Evolutionary conservation across 2,329 filamentous ascomycete species (phyloP).

Genomic region (Aureobasidium sp.): DNA sequence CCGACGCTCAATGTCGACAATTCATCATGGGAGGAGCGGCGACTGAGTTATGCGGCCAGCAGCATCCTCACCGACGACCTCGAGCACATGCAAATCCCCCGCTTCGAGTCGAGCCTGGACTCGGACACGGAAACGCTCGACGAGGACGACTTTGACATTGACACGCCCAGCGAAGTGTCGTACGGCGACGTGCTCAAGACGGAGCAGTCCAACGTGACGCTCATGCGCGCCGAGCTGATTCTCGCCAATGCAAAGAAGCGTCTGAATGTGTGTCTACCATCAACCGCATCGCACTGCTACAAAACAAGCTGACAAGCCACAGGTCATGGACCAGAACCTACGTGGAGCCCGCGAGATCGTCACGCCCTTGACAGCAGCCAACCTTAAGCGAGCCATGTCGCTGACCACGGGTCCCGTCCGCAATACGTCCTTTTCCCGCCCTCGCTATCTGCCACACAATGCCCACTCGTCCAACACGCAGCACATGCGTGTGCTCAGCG

Average conservation of each 20-base stretch:
- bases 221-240: conserved; percentile 81
- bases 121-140: conserved; percentile 26
- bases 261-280: conserved; percentile 55
- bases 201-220: conserved; percentile 63
- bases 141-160: conserved; percentile 17
- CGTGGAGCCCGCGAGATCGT: conserved; percentile 57
- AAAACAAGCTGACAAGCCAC: conserved; percentile 1
- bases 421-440: conserved; percentile 1
- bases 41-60: conserved; percentile 26
- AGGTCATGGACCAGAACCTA: conserved; percentile 93
- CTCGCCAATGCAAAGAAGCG: conserved; percentile 86
- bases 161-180: conserved; percentile 10
- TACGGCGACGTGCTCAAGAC: not conserved
- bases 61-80: conserved; percentile 40
- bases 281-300: conserved; percentile 20
- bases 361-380: conserved; percentile 32
- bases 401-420: conserved; percentile 18
- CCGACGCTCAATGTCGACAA: conserved; percentile 26
- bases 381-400: conserved; percentile 32
- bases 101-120: conserved; percentile 26
- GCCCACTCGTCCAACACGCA: conserved; percentile 28
- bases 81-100: conserved; percentile 32
- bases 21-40: conserved; percentile 14
- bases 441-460: conserved; percentile 1
- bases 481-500: conserved; percentile 57